A percentile compares a stretch with the other conserved stretches of the same genome.
These are phyloP conservation scores for Myxozyma neglecta DNA, from an alignment of 805 yeast species.

Conservation along the genomic window DNA sequence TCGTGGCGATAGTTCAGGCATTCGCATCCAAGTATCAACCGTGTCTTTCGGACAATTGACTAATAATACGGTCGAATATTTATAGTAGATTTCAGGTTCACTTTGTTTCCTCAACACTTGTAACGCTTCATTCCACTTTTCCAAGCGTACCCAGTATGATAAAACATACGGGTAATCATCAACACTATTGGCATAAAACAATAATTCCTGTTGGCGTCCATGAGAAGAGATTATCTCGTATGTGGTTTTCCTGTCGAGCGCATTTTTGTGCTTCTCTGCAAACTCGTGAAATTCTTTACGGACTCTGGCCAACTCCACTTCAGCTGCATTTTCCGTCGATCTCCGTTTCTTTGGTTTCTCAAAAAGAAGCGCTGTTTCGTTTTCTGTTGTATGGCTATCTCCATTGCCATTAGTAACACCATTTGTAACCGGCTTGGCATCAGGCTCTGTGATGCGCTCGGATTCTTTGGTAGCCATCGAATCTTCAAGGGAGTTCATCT, in stretches of 20 bases:
- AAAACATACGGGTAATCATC: constrained; percentile 70
- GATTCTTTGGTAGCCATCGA: constrained; percentile 34
- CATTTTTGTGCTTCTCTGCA: constrained; percentile 48
- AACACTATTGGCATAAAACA: constrained; percentile 65
- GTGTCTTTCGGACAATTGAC: constrained; percentile 68
- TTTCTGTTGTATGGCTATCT: constrained; percentile 4
- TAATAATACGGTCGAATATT: constrained; percentile 66
- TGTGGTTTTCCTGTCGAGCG: constrained; percentile 64
- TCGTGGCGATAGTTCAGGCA: constrained; percentile 55
- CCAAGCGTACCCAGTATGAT: constrained; percentile 63
- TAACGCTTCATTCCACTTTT: constrained; percentile 73
- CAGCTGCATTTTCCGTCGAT: constrained; percentile 33
- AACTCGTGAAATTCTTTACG: constrained; percentile 49
- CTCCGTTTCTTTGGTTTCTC: constrained; percentile 42
- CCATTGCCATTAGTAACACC: constrained; percentile 14
- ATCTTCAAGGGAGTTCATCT: constrained; percentile 47
- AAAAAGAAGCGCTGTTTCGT: constrained; percentile 36
- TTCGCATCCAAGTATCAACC: constrained; percentile 73
- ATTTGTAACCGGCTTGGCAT: constrained; percentile 1
- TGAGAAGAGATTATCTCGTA: constrained; percentile 70
- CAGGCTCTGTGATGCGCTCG: constrained; percentile 19
- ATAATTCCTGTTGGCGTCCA: constrained; percentile 61
- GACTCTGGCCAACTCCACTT: constrained; percentile 35
- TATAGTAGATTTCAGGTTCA: constrained; percentile 55
- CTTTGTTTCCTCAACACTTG: constrained; percentile 54